Evolutionary conservation across 805 yeast species (phyloP).

Genomic region (Zygosaccharomyces bisporus): DNA sequence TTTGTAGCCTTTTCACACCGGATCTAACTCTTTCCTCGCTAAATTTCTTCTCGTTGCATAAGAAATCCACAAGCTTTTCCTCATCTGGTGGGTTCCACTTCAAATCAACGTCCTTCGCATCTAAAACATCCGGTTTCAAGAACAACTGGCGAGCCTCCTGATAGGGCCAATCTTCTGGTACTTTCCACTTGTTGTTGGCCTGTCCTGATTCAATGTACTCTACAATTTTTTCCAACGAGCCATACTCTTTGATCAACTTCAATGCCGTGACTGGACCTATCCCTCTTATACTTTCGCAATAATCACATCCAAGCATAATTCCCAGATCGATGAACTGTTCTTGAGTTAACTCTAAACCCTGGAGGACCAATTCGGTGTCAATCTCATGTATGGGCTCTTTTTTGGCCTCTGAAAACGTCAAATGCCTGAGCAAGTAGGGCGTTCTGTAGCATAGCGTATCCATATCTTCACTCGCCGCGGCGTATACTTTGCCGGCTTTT

Average conservation of each 20-base stretch:
- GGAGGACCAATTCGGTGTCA: constrained; percentile 60
- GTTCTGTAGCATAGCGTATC: constrained; percentile 93
- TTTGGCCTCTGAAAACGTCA: constrained; percentile 91
- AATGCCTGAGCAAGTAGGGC: constrained; percentile 75
- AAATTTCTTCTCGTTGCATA: constrained; percentile 87
- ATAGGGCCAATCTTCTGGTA: constrained; percentile 95
- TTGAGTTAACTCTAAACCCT: constrained; percentile 69
- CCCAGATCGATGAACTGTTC: constrained; percentile 85
- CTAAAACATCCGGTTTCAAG: constrained; percentile 71
- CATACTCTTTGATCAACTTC: constrained; percentile 82
- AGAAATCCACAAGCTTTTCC: constrained; percentile 73
- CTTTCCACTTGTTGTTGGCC: constrained; percentile 61
- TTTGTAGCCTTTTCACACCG: constrained; percentile 81
- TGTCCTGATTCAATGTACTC: constrained; percentile 48
- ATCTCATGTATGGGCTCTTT: constrained; percentile 90
- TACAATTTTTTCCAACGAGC: constrained; percentile 73
- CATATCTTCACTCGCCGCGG: constrained; percentile 99
- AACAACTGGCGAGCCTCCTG: constrained; percentile 83
- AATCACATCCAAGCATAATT: constrained; percentile 93
- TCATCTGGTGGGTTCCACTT: constrained; percentile 90
- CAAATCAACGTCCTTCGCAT: constrained; percentile 57
- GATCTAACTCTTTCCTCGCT: constrained; percentile 85
- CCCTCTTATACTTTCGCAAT: constrained; percentile 92
- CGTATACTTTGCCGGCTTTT: constrained; percentile 84
- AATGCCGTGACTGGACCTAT: constrained; percentile 94